Conservation (phyloP, 2,329 filamentous ascomycete species). For the Microthyrium microscopicum region DNA sequence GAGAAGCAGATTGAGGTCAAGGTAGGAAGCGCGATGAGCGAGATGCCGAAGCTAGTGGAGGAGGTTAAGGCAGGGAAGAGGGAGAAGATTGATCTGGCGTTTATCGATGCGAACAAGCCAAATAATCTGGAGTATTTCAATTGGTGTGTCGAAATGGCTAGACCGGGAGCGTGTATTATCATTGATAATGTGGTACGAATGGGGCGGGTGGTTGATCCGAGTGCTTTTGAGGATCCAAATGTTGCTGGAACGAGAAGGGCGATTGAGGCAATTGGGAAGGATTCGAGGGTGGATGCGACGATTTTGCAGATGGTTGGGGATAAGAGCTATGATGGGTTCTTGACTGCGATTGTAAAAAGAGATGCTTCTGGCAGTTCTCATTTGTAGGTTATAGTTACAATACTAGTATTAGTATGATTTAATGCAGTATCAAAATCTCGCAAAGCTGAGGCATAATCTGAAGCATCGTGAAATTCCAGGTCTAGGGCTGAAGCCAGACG, state of each 20-base stretch:
- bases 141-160: constrained; percentile 24
- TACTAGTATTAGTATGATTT: too few relatives aligned
- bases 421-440: too few relatives aligned
- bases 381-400: too few relatives aligned
- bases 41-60: constrained; percentile 22
- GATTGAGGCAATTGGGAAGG: constrained; percentile 26
- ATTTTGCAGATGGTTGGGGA: constrained; percentile 30
- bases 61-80: constrained; percentile 24
- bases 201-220: constrained; percentile 19
- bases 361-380: too few relatives aligned
- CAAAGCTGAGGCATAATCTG: too few relatives aligned
- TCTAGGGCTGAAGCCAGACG: too few relatives aligned
- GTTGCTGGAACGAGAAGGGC: constrained; percentile 20
- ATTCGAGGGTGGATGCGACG: constrained; percentile 25
- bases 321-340: constrained; percentile 31
- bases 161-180: constrained; percentile 26
- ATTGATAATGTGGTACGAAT: constrained; percentile 35
- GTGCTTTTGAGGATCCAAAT: constrained; percentile 12
- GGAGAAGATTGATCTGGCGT: constrained; percentile 31
- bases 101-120: constrained; percentile 36
- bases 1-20: constrained; percentile 27
- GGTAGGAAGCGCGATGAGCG: constrained; percentile 28
- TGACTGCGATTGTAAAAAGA: constrained; percentile 25
- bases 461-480: too few relatives aligned
- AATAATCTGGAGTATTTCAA: constrained; percentile 35